Evolutionary conservation across 2,329 filamentous ascomycete species (phyloP), one percentile per base, ranked within the genome.

Genomic region (Fusarium phyllophilum): DNA sequence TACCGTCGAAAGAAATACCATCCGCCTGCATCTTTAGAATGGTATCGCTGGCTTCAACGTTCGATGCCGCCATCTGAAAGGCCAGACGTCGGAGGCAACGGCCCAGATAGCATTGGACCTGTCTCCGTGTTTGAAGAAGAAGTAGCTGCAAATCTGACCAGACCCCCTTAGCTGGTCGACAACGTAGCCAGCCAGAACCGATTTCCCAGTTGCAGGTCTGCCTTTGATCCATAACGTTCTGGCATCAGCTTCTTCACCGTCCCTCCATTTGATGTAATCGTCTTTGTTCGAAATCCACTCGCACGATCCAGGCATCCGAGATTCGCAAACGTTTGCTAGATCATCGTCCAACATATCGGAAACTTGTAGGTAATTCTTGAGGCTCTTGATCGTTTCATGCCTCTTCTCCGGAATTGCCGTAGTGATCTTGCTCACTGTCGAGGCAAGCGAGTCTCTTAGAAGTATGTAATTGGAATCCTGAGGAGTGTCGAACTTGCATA

Each of bases 401-500:
- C 42, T 70, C 31, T 64, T 26, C 38, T 60, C 56, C 29, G 63
- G 56, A 36, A 55, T 59, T 62, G 12, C 52, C 11, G 56, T 57
- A 17, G 42, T 24, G 45, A 70, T 62, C 8, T 58, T 26, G 78
- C 55, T 15, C 62, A 72, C 65, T 18, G 71, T 74, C 14, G 56
- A 72, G 42, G 73, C 79, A 24, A 83, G 72, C 6, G 78, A 72
- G 49, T 82, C 80, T 44, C 78, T 64, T 4, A 84, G 76, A 13
- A 73, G 66, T 11, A 77, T 62, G 54, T 86, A 86, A 58, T 83
- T 82, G 2, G 82, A 64, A 62, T 86, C 84, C 0, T 76, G 18
- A 5, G 65, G 78, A 17, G 76, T 78, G 14, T 75, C 65, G 57
- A 80, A 86, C 61, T 86, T 86, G 78, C 83, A 85, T 14, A 85